Conservation (phyloP, 768 basidiomycete genomes). For the Mrakia blollopis region DNA sequence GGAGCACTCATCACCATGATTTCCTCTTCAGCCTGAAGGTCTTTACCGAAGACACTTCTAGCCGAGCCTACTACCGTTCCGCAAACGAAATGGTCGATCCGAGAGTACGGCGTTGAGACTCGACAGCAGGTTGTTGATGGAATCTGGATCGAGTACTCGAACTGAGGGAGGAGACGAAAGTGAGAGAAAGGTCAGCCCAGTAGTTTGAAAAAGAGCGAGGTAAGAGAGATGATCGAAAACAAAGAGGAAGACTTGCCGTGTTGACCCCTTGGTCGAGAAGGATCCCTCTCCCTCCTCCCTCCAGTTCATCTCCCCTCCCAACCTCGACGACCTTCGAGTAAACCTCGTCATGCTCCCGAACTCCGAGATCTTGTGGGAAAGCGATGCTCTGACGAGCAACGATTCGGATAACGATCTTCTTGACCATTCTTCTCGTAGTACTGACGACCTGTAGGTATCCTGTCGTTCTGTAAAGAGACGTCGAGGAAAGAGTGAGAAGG, state of each 20-base stretch:
- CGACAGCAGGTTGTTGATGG: background rate
- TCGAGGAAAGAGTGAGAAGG: background rate
- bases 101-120: background rate
- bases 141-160: background rate
- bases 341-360: background rate
- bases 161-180: background rate
- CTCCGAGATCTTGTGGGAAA: background rate
- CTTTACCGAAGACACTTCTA: background rate
- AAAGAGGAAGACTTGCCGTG: background rate
- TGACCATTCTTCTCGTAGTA: background rate
- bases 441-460: background rate
- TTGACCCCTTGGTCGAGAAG: background rate
- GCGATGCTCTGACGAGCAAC: background rate
- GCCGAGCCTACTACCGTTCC: background rate
- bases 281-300: background rate
- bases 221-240: background rate
- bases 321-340: background rate
- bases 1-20: background rate
- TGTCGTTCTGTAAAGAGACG: background rate
- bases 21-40: background rate
- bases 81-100: background rate
- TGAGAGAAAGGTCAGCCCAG: background rate
- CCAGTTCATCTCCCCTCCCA: background rate
- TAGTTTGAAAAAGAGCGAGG: background rate
- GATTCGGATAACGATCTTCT: background rate